These are phyloP conservation scores for Nadsonia starkeyi-henricii DNA, from an alignment of 1,139 yeast species.

Conservation along the genomic window DNA sequence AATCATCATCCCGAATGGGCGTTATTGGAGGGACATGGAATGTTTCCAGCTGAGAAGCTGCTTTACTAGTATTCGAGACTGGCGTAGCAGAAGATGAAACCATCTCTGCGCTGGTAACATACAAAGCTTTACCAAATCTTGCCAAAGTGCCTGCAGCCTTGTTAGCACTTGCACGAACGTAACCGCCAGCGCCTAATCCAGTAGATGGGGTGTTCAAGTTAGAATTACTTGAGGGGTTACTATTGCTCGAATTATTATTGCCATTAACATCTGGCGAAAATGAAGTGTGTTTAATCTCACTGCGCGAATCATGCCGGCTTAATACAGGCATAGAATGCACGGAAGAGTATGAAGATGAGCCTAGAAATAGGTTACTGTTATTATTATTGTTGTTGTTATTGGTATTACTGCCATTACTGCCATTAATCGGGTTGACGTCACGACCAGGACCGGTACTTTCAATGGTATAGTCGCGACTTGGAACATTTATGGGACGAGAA, in stretches of 20 bases:
- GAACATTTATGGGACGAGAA: not conserved
- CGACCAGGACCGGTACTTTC: too few relatives aligned
- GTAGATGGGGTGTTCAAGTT: not conserved
- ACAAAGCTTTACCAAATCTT: slow-evolving; percentile 21
- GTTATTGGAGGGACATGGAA: slow-evolving; percentile 5
- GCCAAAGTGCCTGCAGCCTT: slow-evolving; percentile 20
- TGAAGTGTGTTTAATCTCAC: not conserved
- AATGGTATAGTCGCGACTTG: not conserved
- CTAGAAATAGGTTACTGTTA: not conserved
- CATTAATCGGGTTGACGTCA: not conserved
- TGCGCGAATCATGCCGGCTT: not conserved
- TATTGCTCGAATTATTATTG: not conserved
- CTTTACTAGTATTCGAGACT: slow-evolving; percentile 5
- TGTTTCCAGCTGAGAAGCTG: slow-evolving; percentile 2
- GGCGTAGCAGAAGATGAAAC: slow-evolving; percentile 7
- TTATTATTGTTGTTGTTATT: not conserved
- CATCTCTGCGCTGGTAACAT: slow-evolving; percentile 11
- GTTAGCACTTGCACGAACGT: slow-evolving; percentile 9
- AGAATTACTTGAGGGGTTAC: not conserved
- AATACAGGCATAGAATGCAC: not conserved
- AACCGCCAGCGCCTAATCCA: not conserved
- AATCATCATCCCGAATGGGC: not conserved
- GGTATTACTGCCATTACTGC: not conserved
- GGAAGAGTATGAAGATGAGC: not conserved
- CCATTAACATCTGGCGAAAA: not conserved